Conservation (phyloP, 768 basidiomycete species). For the Lentinula aciculospora region DNA sequence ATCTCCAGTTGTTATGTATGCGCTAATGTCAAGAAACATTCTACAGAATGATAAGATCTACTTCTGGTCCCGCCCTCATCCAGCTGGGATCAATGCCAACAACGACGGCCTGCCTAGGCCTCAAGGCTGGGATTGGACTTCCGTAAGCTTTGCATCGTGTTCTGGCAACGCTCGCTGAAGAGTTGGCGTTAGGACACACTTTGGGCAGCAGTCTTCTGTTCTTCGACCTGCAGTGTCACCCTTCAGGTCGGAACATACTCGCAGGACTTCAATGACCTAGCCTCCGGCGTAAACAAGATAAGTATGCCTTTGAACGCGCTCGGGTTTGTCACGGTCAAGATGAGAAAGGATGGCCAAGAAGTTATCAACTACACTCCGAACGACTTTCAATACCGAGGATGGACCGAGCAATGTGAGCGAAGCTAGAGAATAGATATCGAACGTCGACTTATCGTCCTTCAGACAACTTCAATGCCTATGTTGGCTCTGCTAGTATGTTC, state of each 20-base stretch:
- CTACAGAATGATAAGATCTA: slow-evolving; percentile 39
- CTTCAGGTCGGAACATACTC: slow-evolving; percentile 39
- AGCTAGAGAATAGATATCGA: not conserved
- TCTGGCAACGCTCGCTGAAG: slow-evolving; percentile 39
- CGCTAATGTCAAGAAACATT: not conserved
- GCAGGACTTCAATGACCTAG: slow-evolving; percentile 32
- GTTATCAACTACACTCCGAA: slow-evolving; percentile 43
- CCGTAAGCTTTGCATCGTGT: slow-evolving; percentile 27
- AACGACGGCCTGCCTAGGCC: slow-evolving; percentile 42
- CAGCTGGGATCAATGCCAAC: slow-evolving; percentile 36
- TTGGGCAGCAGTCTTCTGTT: slow-evolving; percentile 62
- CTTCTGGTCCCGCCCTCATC: slow-evolving; percentile 62
- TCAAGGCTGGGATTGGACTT: slow-evolving; percentile 42
- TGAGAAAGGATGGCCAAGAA: slow-evolving; percentile 44
- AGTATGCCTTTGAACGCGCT: slow-evolving; percentile 46
- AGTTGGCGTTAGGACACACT: slow-evolving; percentile 49
- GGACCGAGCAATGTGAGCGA: slow-evolving; percentile 28
- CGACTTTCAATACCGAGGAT: slow-evolving; percentile 34
- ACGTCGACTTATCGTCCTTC: slow-evolving; percentile 12
- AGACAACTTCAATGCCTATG: slow-evolving; percentile 66
- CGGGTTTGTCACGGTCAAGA: slow-evolving; percentile 52
- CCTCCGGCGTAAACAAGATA: slow-evolving; percentile 56
- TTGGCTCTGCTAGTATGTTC: slow-evolving; percentile 40
- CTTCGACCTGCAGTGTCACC: slow-evolving; percentile 44
- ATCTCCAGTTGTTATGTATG: slow-evolving; percentile 16